These are phyloP conservation scores for Diaporthe citrichinensis DNA, from an alignment of 2,329 filamentous ascomycete species.

Conservation along the genomic window DNA sequence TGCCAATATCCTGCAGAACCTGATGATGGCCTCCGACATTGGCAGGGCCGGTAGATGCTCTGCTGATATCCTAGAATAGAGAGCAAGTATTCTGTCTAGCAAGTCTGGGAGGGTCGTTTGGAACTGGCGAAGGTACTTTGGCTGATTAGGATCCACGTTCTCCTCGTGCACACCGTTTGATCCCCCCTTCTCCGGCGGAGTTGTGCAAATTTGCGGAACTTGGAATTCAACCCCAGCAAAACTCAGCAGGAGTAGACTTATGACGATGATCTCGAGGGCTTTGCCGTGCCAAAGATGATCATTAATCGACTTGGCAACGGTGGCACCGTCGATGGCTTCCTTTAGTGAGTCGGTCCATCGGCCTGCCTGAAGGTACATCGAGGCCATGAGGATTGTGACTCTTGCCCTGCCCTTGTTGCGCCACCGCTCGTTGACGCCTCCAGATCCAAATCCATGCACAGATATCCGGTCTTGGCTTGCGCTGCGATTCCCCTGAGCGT, in stretches of 20 bases:
- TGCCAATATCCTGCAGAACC: slow-evolving; percentile 79
- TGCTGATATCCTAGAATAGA: slow-evolving; percentile 79
- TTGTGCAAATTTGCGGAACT: slow-evolving; percentile 72
- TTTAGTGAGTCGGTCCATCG: slow-evolving; percentile 90
- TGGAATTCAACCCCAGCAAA: slow-evolving; percentile 89
- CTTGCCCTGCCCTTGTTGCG: slow-evolving; percentile 86
- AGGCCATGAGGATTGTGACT: slow-evolving; percentile 83
- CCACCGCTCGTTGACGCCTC: slow-evolving; percentile 81
- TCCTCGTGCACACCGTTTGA: slow-evolving; percentile 53
- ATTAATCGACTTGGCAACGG: slow-evolving; percentile 81
- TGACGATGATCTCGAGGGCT: slow-evolving; percentile 87
- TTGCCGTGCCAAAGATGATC: slow-evolving; percentile 99
- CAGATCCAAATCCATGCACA: slow-evolving; percentile 79
- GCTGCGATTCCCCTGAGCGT: slow-evolving; percentile 35
- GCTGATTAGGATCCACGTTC: slow-evolving; percentile 60
- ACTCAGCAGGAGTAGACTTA: slow-evolving; percentile 85
- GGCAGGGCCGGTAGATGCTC: slow-evolving; percentile 80
- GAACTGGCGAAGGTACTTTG: slow-evolving; percentile 67
- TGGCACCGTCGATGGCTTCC: slow-evolving; percentile 85
- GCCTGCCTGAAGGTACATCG: slow-evolving; percentile 89
- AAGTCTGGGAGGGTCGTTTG: slow-evolving; percentile 78
- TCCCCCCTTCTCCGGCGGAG: slow-evolving; percentile 61
- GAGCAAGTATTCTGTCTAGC: slow-evolving; percentile 78
- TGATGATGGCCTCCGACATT: slow-evolving; percentile 79
- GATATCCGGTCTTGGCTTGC: slow-evolving; percentile 68